These are phyloP conservation scores for Canariomyces notabilis DNA, from an alignment of 2,329 filamentous ascomycete genomes.

Conservation along the genomic window DNA sequence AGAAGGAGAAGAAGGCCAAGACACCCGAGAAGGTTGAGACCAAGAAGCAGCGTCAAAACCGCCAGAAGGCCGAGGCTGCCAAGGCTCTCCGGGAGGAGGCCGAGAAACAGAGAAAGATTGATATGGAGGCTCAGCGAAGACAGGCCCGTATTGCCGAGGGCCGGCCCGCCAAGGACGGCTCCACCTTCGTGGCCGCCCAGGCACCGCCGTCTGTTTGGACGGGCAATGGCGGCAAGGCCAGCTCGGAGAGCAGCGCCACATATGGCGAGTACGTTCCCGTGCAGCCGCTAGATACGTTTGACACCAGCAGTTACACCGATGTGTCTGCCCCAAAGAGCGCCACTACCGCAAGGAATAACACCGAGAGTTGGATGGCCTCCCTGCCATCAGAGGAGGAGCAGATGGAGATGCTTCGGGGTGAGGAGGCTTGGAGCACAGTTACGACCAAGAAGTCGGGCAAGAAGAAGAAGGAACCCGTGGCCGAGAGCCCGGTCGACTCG, in stretches of 20 bases:
- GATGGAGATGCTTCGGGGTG: constrained; percentile 52
- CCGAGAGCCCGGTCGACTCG: constrained; percentile 25
- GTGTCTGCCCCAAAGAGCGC: constrained; percentile 20
- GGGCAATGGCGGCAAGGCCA: constrained; percentile 37
- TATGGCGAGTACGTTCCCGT: constrained; percentile 35
- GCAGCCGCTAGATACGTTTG: constrained; percentile 56
- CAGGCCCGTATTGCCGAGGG: constrained; percentile 77
- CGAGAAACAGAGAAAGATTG: constrained; percentile 69
- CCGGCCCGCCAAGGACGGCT: constrained; percentile 76
- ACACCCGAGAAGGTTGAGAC: constrained; percentile 64
- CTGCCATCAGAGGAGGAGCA: constrained; percentile 60
- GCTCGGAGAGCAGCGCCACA: constrained; percentile 31
- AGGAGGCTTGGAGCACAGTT: constrained; percentile 56
- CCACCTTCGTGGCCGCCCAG: constrained; percentile 46
- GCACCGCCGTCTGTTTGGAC: constrained; percentile 37
- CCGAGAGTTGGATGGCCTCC: constrained; percentile 44
- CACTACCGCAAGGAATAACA: constrained; percentile 26
- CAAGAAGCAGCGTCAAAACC: constrained; percentile 95
- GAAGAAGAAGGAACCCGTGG: constrained; percentile 39
- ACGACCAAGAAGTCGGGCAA: constrained; percentile 41
- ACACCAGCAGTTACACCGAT: constrained; percentile 35
- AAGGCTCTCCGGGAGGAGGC: constrained; percentile 70
- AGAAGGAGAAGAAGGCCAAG: constrained; percentile 59
- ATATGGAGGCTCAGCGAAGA: constrained; percentile 79
- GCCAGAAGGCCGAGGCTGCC: constrained; percentile 77